Evolutionary conservation across 2,329 filamentous ascomycete species (phyloP).

Genomic region (Exophiala calicioides): DNA sequence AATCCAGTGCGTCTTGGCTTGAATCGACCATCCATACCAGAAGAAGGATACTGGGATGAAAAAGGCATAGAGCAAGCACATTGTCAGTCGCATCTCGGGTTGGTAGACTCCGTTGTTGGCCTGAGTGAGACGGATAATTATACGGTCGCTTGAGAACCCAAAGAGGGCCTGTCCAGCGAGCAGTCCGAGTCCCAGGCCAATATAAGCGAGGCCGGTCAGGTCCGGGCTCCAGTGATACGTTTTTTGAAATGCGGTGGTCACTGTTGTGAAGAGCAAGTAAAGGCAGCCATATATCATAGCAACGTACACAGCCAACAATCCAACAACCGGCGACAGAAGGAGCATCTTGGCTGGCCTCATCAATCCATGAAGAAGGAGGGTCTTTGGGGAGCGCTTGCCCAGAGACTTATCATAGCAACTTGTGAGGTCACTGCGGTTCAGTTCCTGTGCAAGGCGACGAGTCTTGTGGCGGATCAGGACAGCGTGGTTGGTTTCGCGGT

Average conservation of each 20-base stretch:
- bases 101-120: slow-evolving; percentile 55
- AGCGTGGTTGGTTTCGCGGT: slow-evolving; percentile 12
- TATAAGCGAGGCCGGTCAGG: slow-evolving; percentile 6
- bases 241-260: slow-evolving; percentile 1
- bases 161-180: slow-evolving; percentile 6
- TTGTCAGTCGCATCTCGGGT: slow-evolving; percentile 81
- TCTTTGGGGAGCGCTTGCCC: background rate
- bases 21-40: slow-evolving; percentile 84
- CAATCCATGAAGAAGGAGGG: background rate
- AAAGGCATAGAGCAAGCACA: slow-evolving; percentile 66
- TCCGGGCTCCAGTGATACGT: slow-evolving; percentile 7
- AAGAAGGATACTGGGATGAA: slow-evolving; percentile 73
- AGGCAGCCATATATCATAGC: slow-evolving; percentile 10
- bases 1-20: slow-evolving; percentile 50
- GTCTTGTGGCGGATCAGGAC: slow-evolving; percentile 11
- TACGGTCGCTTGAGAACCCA: slow-evolving; percentile 5
- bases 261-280: slow-evolving; percentile 12
- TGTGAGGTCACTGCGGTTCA: slow-evolving; percentile 1
- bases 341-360: slow-evolving; percentile 2
- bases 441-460: background rate
- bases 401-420: slow-evolving; percentile 3
- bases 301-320: slow-evolving; percentile 3
- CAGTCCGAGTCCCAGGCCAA: slow-evolving; percentile 4
- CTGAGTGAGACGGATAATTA: background rate
- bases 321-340: slow-evolving; percentile 2